Percentiles rank a stretch among this genome's conserved stretches.
These are phyloP conservation scores for Pseudocohnilembus persalinus DNA, from an alignment of 169 alveolate species.

Conservation along the genomic window DNA sequence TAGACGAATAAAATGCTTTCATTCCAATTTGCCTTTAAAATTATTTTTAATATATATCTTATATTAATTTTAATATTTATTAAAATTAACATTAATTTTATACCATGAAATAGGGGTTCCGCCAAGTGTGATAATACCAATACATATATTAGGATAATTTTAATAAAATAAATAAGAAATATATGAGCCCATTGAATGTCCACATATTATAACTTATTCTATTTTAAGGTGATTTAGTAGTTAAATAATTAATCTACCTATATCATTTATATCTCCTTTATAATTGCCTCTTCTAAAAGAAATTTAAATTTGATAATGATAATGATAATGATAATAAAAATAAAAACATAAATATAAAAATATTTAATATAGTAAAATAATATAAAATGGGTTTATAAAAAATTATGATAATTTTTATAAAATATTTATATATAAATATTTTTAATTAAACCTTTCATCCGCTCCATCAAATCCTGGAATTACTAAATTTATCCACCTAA, in stretches of 20 bases:
- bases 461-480: background rate
- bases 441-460: background rate
- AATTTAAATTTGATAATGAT: too few species aligned
- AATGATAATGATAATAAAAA: too few species aligned
- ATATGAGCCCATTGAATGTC: background rate
- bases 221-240: background rate
- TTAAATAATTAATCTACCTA: background rate
- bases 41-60: too few species aligned
- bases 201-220: background rate
- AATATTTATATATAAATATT: too few species aligned
- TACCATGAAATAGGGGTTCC: background rate
- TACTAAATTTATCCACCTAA: background rate
- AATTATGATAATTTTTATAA: too few species aligned
- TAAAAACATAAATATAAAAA: too few species aligned
- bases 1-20: too few species aligned
- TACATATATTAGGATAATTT: background rate
- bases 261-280: background rate
- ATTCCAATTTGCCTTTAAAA: background rate
- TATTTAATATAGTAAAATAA: too few species aligned
- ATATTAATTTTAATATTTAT: too few species aligned
- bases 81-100: too few species aligned
- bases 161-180: background rate
- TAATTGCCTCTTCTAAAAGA: background rate
- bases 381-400: background rate
- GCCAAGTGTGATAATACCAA: background rate